phyloP scores from a whole-genome alignment of 2,329 filamentous ascomycete species.

The Fusarium sacchari region DNA sequence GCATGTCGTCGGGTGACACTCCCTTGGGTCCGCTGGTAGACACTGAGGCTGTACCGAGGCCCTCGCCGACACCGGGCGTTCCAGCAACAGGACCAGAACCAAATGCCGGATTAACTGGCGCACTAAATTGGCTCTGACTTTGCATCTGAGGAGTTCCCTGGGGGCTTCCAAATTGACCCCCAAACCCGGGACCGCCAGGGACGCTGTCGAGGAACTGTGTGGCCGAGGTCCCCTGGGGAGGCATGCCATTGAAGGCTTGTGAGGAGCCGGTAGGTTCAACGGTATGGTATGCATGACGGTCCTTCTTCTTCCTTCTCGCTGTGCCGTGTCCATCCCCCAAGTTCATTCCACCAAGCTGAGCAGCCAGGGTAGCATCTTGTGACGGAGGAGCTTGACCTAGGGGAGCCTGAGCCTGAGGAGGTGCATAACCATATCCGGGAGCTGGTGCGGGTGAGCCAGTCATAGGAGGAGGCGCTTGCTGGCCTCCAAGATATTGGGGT shows the following conservation, averaged over 20 bases:
- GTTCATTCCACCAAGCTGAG: conserved; percentile 82
- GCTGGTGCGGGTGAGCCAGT: conserved; percentile 41
- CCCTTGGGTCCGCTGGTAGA: conserved; percentile 54
- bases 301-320: conserved; percentile 85
- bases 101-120: conserved; percentile 61
- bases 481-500: conserved; percentile 53
- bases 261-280: conserved; percentile 78
- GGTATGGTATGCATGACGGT: conserved; percentile 90
- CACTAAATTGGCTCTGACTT: conserved; percentile 68
- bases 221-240: conserved; percentile 63
- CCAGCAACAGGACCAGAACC: conserved; percentile 36
- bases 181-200: conserved; percentile 46
- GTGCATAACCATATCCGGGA: conserved; percentile 44
- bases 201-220: conserved; percentile 53
- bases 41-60: conserved; percentile 48
- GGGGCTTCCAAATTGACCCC: conserved; percentile 58
- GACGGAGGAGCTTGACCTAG: conserved; percentile 46
- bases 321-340: conserved; percentile 65
- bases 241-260: conserved; percentile 75
- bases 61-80: conserved; percentile 41
- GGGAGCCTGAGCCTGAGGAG: conserved; percentile 41
- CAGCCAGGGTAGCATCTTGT: conserved; percentile 65
- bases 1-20: conserved; percentile 91
- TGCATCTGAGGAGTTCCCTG: conserved; percentile 55
- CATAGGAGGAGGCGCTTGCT: conserved; percentile 44